Evolutionary conservation across 2,329 filamentous ascomycete genomes (phyloP).

Genomic region (Trichoderma asperellum): DNA sequence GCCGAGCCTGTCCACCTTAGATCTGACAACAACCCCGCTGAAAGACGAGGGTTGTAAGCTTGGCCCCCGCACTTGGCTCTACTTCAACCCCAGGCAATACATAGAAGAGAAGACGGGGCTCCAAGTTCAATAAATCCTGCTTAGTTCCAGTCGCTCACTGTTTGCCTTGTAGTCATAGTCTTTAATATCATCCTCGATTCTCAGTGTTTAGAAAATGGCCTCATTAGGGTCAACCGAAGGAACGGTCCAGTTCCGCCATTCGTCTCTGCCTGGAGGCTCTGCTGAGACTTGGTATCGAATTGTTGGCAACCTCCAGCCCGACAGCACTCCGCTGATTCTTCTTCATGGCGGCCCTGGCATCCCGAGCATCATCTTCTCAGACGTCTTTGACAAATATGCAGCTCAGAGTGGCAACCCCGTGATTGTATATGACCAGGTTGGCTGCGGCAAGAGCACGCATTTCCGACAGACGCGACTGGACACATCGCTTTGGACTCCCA

Average conservation of each 20-base stretch:
- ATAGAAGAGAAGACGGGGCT: not conserved
- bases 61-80: not conserved
- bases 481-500: not conserved
- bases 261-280: not conserved
- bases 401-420: not conserved
- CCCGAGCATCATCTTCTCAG: not conserved
- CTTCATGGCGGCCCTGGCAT: not conserved
- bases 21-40: not conserved
- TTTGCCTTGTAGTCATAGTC: not conserved
- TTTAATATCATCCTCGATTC: not conserved
- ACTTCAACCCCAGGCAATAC: not conserved
- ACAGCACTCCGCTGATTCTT: not conserved
- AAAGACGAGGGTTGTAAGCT: not conserved
- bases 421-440: not conserved
- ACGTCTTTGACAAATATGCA: not conserved
- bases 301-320: not conserved
- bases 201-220: not conserved
- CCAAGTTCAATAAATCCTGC: not conserved
- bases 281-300: conserved; percentile 1
- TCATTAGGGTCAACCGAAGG: not conserved
- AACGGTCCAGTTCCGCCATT: not conserved
- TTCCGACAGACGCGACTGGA: not conserved
- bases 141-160: not conserved
- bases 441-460: not conserved
- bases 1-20: not conserved